These are phyloP conservation scores for Parascedosporium putredinis DNA, from an alignment of 2,329 filamentous ascomycete genomes.

Conservation along the genomic window DNA sequence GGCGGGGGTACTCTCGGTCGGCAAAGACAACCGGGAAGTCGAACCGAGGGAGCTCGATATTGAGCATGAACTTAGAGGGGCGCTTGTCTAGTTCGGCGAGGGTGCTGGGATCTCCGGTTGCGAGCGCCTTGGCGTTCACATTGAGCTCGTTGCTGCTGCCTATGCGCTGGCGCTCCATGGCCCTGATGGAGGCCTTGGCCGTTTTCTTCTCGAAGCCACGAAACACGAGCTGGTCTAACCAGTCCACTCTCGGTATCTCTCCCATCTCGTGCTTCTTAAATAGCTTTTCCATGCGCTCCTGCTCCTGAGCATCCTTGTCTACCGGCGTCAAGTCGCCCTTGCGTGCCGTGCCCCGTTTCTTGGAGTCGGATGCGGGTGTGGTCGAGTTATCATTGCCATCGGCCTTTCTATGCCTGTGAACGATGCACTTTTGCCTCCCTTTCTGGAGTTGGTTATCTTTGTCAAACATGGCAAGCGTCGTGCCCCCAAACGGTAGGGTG, in stretches of 20 bases:
- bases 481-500: constrained; percentile 86
- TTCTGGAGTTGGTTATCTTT: constrained; percentile 83
- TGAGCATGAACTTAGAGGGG: constrained; percentile 62
- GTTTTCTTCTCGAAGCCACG: constrained; percentile 66
- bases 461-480: constrained; percentile 86
- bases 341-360: constrained; percentile 39
- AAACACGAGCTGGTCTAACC: constrained; percentile 93
- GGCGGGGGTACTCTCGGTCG: constrained; percentile 87
- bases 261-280: constrained; percentile 99
- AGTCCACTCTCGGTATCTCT: constrained; percentile 84
- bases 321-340: constrained; percentile 38
- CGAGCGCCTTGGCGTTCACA: constrained; percentile 20
- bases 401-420: constrained; percentile 72
- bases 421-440: constrained; percentile 79
- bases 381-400: constrained; percentile 74
- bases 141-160: constrained; percentile 1
- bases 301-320: constrained; percentile 69
- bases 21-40: constrained; percentile 94
- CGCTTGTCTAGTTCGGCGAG: constrained; percentile 13
- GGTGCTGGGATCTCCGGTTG: constrained; percentile 32
- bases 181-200: constrained; percentile 31
- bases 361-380: constrained; percentile 61
- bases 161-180: constrained; percentile 26
- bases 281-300: constrained; percentile 78
- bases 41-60: constrained; percentile 86